Conservation (phyloP, 202 grass and related monocot genomes). For the Panicum hallii region DNA sequence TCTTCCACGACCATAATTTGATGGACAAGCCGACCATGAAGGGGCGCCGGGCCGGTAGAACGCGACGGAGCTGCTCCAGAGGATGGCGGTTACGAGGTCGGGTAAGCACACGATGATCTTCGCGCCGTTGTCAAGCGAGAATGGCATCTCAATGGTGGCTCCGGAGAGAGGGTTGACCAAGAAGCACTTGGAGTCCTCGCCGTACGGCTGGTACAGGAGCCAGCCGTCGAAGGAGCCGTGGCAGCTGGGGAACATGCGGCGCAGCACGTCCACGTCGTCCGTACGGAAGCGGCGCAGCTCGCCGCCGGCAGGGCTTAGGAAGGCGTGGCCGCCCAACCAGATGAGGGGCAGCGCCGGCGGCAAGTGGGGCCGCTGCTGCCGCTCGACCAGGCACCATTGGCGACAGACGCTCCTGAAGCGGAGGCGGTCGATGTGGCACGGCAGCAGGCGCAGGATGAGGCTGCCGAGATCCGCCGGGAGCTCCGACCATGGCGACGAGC, state of each 20-base stretch:
- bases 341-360: background rate
- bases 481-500: background rate
- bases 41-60: background rate
- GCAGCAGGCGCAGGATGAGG: background rate
- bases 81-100: background rate
- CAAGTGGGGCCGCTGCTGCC: background rate
- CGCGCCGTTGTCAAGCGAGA: background rate
- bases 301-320: conserved; percentile 17
- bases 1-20: fast-evolving
- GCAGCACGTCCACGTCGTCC: too few species aligned
- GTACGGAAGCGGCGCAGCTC: background rate
- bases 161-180: background rate
- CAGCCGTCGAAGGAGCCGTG: background rate
- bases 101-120: background rate
- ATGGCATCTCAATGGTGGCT: background rate
- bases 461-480: conserved; percentile 14
- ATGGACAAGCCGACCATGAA: background rate
- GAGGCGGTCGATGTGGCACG: background rate
- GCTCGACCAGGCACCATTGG: background rate
- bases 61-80: background rate
- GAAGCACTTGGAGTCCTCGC: background rate
- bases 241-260: background rate
- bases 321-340: background rate
- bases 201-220: background rate
- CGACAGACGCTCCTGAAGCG: conserved; percentile 31